Evolutionary conservation across 345 rosid genomes (phyloP).

Genomic region (Rhodomyrtus tomentosa): DNA sequence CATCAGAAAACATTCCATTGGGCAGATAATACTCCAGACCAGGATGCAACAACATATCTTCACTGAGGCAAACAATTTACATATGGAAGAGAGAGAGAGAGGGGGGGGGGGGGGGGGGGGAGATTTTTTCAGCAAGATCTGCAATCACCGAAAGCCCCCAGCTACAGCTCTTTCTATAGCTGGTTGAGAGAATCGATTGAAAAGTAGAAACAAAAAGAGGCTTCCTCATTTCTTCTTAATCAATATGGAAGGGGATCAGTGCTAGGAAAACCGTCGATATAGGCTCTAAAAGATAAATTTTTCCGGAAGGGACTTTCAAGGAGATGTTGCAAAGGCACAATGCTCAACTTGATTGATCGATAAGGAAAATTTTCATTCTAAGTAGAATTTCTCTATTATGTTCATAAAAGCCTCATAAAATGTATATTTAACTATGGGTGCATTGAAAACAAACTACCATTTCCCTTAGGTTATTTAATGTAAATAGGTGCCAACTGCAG

Average conservation of each 20-base stretch:
- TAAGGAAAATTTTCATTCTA: not conserved
- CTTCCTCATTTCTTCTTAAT: not conserved
- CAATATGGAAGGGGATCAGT: not conserved
- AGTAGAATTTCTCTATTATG: not conserved
- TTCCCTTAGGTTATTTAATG: too few species aligned
- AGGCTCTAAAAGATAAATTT: not conserved
- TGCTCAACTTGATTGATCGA: not conserved
- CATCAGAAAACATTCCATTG: not conserved
- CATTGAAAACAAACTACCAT: not conserved
- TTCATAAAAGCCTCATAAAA: not conserved
- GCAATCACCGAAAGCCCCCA: not conserved
- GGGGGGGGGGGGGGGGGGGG: not conserved
- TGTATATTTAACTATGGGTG: too few species aligned
- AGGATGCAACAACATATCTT: not conserved
- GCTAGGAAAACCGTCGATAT: not conserved
- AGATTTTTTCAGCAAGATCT: not conserved
- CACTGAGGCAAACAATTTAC: not conserved
- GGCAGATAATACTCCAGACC: not conserved
- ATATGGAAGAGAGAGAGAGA: accelerated
- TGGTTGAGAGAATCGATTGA: not conserved
- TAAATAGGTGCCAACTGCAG: not conserved
- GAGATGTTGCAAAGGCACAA: not conserved
- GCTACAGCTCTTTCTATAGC: not conserved
- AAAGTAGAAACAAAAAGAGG: not conserved
- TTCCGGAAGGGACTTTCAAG: not conserved